Conservation (phyloP, 2,329 filamentous ascomycete species). For the Tolypocladium sp. region DNA sequence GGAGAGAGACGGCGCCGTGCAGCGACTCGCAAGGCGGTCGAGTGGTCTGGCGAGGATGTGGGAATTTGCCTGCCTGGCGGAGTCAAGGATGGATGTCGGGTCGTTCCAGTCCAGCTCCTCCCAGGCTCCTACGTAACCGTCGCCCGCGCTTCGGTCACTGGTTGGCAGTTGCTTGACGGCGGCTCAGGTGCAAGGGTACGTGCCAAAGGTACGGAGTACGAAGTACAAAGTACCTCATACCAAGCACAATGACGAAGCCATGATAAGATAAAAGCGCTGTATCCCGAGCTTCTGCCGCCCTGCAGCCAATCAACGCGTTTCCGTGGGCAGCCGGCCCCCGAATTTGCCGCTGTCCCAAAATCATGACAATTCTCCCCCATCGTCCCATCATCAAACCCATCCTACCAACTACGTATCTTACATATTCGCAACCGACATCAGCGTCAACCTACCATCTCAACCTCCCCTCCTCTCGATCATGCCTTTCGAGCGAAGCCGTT, state of each 20-base stretch:
- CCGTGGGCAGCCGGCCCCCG: constrained; percentile 2
- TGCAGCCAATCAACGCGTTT: constrained; percentile 17
- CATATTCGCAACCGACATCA: not conserved
- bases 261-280: not conserved
- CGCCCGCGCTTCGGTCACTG: not conserved
- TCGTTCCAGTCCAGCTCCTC: not conserved
- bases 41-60: not conserved
- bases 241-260: not conserved
- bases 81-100: not conserved
- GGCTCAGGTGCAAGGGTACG: not conserved
- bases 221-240: constrained; percentile 2
- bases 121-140: not conserved
- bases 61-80: not conserved
- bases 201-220: constrained; percentile 5
- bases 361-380: not conserved
- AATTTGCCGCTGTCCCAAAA: not conserved
- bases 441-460: not conserved
- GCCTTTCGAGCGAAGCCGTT: constrained; percentile 18
- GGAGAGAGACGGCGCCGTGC: not conserved
- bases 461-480: constrained; percentile 17
- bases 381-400: not conserved
- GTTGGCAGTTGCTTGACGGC: not conserved
- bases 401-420: not conserved
- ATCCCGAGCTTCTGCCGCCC: constrained; percentile 13
- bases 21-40: not conserved